Conservation (phyloP, 495 filamentous ascomycete species). For the Xylaria sp. region DNA sequence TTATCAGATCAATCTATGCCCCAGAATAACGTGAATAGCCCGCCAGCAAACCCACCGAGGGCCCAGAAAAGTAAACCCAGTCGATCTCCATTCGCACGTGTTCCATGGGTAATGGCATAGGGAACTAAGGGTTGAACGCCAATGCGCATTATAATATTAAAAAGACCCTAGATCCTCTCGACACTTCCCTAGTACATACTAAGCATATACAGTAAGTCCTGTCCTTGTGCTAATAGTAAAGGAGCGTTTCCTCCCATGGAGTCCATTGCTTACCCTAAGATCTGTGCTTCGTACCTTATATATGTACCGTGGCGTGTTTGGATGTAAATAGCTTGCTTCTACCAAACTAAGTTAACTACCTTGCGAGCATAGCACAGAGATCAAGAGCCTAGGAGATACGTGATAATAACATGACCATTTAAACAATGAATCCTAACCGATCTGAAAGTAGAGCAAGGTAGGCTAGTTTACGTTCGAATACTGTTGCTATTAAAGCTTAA, state of each 20-base stretch:
- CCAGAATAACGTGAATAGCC: not conserved
- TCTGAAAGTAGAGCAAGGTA: not conserved
- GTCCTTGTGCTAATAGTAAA: not conserved
- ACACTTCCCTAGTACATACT: not conserved
- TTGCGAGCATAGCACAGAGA: not conserved
- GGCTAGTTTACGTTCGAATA: not conserved
- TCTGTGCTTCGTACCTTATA: not conserved
- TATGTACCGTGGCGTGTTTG: not conserved
- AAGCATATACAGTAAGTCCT: not conserved
- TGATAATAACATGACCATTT: not conserved
- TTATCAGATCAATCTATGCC: slow-evolving; percentile 7
- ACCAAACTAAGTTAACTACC: not conserved
- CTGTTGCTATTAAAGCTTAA: not conserved
- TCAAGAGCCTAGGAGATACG: not conserved
- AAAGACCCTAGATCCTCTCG: not conserved
- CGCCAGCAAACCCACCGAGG: not conserved
- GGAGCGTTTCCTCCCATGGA: too few species aligned
- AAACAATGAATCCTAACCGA: not conserved
- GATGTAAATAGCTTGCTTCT: not conserved
- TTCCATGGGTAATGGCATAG: not conserved
- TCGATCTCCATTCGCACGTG: slow-evolving; percentile 10
- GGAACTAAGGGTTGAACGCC: not conserved
- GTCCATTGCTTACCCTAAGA: not conserved
- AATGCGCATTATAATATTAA: not conserved
- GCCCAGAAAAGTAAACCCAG: slow-evolving; percentile 7